A percentile compares a stretch with the other conserved stretches of the same genome.
Evolutionary conservation across 495 filamentous ascomycete genomes (phyloP).

Genomic region (Cercophora samala): DNA sequence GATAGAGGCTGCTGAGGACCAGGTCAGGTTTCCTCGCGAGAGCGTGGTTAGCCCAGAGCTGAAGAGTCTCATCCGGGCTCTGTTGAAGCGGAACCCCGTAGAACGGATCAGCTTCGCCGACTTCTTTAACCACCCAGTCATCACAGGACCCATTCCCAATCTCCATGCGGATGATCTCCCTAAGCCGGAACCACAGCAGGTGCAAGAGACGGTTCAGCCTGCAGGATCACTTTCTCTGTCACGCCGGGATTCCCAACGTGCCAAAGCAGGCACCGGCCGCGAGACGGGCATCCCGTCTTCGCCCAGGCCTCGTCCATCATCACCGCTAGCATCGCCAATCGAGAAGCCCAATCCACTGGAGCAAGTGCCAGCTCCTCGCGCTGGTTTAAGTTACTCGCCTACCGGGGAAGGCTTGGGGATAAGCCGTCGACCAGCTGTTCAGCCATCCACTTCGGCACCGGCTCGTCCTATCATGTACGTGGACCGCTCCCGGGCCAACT

Average conservation of each 20-base stretch:
- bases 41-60: constrained; percentile 68
- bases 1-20: constrained; percentile 82
- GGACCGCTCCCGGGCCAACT: constrained; percentile 36
- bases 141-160: constrained; percentile 77
- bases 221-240: constrained; percentile 29
- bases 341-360: constrained; percentile 36
- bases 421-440: constrained; percentile 33
- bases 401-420: constrained; percentile 45
- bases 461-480: constrained; percentile 31
- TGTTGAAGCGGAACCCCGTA: constrained; percentile 80
- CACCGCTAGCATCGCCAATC: constrained; percentile 37
- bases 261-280: constrained; percentile 8
- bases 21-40: constrained; percentile 76
- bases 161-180: constrained; percentile 72
- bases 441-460: constrained; percentile 42
- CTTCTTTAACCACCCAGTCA: constrained; percentile 72
- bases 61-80: constrained; percentile 72
- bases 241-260: constrained; percentile 24
- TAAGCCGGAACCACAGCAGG: constrained; percentile 14
- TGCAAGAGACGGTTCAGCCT: constrained; percentile 5
- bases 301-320: constrained; percentile 37
- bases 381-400: constrained; percentile 32
- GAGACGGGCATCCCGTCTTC: constrained; percentile 34
- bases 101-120: constrained; percentile 78
- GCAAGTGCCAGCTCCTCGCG: constrained; percentile 17